phyloP scores from a whole-genome alignment of 805 yeast genomes.

The Metschnikowia colocasiae region DNA sequence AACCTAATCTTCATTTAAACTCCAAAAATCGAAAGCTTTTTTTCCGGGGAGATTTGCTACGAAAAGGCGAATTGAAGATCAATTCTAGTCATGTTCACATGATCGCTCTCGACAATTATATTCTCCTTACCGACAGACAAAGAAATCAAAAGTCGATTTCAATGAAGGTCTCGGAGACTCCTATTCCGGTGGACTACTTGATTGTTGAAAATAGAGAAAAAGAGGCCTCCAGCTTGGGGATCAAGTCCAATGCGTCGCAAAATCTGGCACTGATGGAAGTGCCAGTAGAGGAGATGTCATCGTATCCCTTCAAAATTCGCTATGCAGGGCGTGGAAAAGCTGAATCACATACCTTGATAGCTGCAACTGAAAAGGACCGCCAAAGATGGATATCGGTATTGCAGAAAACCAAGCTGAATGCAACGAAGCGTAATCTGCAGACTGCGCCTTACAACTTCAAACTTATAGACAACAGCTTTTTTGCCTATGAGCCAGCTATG shows the following conservation, averaged over 20 bases:
- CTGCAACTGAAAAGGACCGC: slow-evolving; percentile 48
- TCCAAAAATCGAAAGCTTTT: slow-evolving; percentile 56
- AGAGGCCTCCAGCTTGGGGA: slow-evolving; percentile 7
- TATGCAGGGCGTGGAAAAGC: slow-evolving; percentile 54
- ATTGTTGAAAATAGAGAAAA: slow-evolving; percentile 40
- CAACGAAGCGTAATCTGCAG: slow-evolving; percentile 27
- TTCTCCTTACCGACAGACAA: slow-evolving; percentile 59
- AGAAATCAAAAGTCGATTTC: slow-evolving; percentile 35
- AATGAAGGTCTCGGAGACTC: slow-evolving; percentile 37
- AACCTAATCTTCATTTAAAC: slow-evolving; percentile 36
- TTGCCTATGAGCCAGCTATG: slow-evolving; percentile 59
- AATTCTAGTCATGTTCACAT: slow-evolving; percentile 50
- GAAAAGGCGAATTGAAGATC: slow-evolving; percentile 63
- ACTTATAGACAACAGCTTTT: slow-evolving; percentile 54
- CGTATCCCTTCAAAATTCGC: slow-evolving; percentile 50
- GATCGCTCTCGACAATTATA: slow-evolving; percentile 66
- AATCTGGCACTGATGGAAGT: slow-evolving; percentile 5
- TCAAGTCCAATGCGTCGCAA: not conserved
- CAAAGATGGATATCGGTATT: slow-evolving; percentile 56
- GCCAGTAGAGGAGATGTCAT: slow-evolving; percentile 25
- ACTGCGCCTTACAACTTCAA: slow-evolving; percentile 54
- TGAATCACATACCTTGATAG: slow-evolving; percentile 49
- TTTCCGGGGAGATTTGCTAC: slow-evolving; percentile 52
- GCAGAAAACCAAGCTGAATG: slow-evolving; percentile 42
- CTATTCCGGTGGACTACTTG: slow-evolving; percentile 59